phyloP scores from a whole-genome alignment of 2,329 filamentous ascomycete genomes.

The Juglanconis juglandina region DNA sequence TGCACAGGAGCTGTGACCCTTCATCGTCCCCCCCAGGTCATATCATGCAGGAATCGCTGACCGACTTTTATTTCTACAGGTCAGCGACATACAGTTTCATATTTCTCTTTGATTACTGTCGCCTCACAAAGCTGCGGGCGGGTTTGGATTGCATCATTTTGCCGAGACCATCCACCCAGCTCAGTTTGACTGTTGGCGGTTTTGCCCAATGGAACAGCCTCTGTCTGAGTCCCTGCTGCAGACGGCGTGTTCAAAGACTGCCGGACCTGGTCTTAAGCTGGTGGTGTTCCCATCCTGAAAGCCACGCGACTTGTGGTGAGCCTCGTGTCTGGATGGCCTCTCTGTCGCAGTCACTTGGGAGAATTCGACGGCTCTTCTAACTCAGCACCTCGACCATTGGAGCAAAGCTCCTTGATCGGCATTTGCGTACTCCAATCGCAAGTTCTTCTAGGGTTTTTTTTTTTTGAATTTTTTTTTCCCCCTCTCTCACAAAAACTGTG shows the following conservation, averaged over 20 bases:
- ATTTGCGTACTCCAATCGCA: background rate
- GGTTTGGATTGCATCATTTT: slow-evolving; percentile 11
- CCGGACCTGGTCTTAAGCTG: slow-evolving; percentile 15
- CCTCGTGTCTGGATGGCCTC: background rate
- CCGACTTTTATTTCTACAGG: slow-evolving; percentile 17
- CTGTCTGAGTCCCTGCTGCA: slow-evolving; percentile 11
- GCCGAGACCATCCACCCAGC: slow-evolving; percentile 17
- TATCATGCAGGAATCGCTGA: slow-evolving; percentile 18
- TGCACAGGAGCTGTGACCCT: slow-evolving; percentile 8
- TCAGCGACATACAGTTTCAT: slow-evolving; percentile 17
- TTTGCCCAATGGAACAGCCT: slow-evolving; percentile 7
- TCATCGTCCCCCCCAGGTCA: background rate
- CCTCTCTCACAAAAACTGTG: background rate
- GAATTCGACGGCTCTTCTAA: background rate
- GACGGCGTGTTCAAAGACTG: slow-evolving; percentile 12
- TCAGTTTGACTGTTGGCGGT: slow-evolving; percentile 4
- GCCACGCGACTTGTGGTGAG: slow-evolving; percentile 1
- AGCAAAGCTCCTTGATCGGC: background rate
- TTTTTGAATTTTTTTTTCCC: background rate
- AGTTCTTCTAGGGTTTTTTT: background rate
- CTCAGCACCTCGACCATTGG: background rate
- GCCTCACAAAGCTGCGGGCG: slow-evolving; percentile 13
- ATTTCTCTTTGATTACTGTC: slow-evolving; percentile 14
- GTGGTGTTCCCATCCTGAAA: slow-evolving; percentile 7
- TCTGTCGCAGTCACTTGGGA: background rate